Evolutionary conservation across 2,329 filamentous ascomycete species (phyloP).

Genomic region (Bipolaris oryzae): DNA sequence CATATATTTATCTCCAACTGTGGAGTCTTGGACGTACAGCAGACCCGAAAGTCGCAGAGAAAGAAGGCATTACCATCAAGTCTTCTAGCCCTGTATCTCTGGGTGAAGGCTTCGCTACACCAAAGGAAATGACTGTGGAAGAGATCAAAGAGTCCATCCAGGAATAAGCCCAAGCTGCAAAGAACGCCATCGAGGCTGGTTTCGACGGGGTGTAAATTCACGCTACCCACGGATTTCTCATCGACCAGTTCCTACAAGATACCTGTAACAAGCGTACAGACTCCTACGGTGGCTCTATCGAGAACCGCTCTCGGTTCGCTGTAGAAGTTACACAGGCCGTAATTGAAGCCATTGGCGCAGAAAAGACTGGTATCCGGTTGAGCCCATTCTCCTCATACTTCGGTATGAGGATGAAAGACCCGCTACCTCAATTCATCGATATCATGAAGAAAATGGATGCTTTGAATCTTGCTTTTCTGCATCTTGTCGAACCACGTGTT

Average conservation of each 20-base stretch:
- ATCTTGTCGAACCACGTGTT: conserved; percentile 64
- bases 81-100: conserved; percentile 41
- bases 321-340: conserved; percentile 62
- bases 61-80: conserved; percentile 44
- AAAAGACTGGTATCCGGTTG: conserved; percentile 65
- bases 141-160: conserved; percentile 49
- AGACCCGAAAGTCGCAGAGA: conserved; percentile 43
- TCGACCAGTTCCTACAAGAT: conserved; percentile 70
- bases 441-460: conserved; percentile 59
- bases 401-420: conserved; percentile 68
- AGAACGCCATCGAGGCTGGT: conserved; percentile 57
- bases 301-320: conserved; percentile 60
- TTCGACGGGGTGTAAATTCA: conserved; percentile 67
- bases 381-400: too few relatives aligned
- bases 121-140: conserved; percentile 47
- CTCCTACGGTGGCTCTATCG: conserved; percentile 55
- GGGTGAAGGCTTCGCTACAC: conserved; percentile 52
- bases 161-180: conserved; percentile 52
- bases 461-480: conserved; percentile 58
- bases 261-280: conserved; percentile 61
- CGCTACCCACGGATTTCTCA: conserved; percentile 69
- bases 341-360: conserved; percentile 58
- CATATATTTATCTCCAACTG: conserved; percentile 66
- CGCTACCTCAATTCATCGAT: conserved; percentile 67
- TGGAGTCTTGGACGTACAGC: conserved; percentile 66